Evolutionary conservation across 2,329 filamentous ascomycete species (phyloP).

Genomic region (Alternaria tenuissima): DNA sequence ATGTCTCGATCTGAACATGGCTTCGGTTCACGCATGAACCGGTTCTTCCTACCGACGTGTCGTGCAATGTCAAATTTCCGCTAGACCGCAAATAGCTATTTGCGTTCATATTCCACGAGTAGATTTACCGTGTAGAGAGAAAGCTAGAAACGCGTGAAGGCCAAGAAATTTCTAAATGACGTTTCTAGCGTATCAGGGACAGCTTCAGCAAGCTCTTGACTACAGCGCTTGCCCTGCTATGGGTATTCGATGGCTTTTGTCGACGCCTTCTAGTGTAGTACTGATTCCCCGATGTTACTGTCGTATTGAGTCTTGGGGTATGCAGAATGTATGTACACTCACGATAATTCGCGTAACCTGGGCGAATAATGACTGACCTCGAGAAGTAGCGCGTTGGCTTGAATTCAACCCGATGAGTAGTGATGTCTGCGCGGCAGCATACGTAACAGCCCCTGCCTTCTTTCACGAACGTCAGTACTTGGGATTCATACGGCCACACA

Average conservation of each 20-base stretch:
- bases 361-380: not conserved
- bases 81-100: conserved; percentile 11
- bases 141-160: not conserved
- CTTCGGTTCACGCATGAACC: conserved; percentile 14
- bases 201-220: not conserved
- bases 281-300: not conserved
- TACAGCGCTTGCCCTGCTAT: not conserved
- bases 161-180: not conserved
- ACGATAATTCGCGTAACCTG: not conserved
- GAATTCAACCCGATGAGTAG: not conserved
- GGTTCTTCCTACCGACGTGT: conserved; percentile 5
- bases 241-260: not conserved
- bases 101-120: conserved; percentile 15
- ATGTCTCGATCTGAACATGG: conserved; percentile 11
- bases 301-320: not conserved
- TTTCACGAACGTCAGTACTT: not conserved
- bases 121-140: conserved; percentile 8
- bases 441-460: not conserved
- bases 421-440: not conserved
- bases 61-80: conserved; percentile 22
- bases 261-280: not conserved
- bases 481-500: not conserved
- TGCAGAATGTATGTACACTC: not conserved
- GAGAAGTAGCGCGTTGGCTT: not conserved
- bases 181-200: not conserved